Evolutionary conservation across 2,329 filamentous ascomycete species (phyloP), one percentile per base, ranked within the genome.

Genomic region (Aspergillus fructus): DNA sequence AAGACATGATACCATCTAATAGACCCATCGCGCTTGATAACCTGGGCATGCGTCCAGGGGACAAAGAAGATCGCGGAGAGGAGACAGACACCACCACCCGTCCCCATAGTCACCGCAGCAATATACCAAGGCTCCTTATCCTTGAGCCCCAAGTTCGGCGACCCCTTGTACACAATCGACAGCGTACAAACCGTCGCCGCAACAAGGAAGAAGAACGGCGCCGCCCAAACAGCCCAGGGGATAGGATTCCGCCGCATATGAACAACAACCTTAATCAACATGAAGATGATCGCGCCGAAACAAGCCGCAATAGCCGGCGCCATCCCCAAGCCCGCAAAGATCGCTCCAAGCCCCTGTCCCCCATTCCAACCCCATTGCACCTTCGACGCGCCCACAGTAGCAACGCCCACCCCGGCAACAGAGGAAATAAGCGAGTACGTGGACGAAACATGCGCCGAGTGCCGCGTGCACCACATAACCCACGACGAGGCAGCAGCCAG

Each of bases 101-200:
- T 80, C 42, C 88, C 87, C 59, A 91, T 67, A n/a, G 85, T 87
- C 59, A 91, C 87, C n/a, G 82, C 76, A 12, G 81, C 87, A 60
- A 91, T 84, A 68, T 84, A 91, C 82, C 83, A 86, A 8, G 74
- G 72, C 2, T 88, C 86, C 64, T 73, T 72, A 58, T 87, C 84
- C 77, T 77, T 79, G 27, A 90, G 77, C 17, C 82, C 81, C 30
- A 90, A 81, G 59, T 79, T 86, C 21, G 89, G 88, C 8, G 89
- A 90, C 33, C 89, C 89, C 81, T 92, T 91, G 83, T 90, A 91
- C 64, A 92, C 89, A 66, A 93, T 86, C 43, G 87, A 90, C 5
- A 93, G 15, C 5, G 34, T 37, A n/a, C 34, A 37, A 80, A 0
- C 89, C 89, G 76, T 88, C 90, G 67, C 87, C 55, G 89, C 88